These are phyloP conservation scores for Yamadazyma friedrichii DNA, from an alignment of 1,139 yeast species.

Conservation along the genomic window DNA sequence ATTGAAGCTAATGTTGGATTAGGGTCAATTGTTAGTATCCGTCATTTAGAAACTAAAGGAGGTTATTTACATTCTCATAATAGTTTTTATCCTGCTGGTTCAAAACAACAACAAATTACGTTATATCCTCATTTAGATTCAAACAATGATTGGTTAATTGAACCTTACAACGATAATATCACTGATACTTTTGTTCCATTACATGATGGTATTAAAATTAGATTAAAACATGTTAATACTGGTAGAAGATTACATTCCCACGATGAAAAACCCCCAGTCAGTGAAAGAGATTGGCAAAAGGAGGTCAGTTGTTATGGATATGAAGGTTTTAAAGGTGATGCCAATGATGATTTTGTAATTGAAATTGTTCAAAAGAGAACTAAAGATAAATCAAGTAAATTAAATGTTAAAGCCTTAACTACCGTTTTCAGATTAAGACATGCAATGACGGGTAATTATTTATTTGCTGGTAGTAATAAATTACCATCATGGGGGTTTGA, in stretches of 20 bases:
- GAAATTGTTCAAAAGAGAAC: conserved; percentile 72
- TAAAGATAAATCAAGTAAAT: conserved; percentile 56
- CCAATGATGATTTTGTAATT: conserved; percentile 90
- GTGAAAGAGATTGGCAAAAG: conserved; percentile 93
- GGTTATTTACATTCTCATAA: conserved; percentile 95
- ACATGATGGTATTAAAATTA: conserved; percentile 73
- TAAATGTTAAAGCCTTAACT: conserved; percentile 70
- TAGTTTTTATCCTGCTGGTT: conserved; percentile 84
- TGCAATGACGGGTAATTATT: conserved; percentile 83
- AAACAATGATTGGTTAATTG: conserved; percentile 85
- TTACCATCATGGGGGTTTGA: conserved; percentile 96
- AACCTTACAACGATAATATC: conserved; percentile 57
- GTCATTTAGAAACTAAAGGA: conserved; percentile 85
- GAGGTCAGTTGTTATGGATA: conserved; percentile 92
- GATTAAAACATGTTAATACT: conserved; percentile 69
- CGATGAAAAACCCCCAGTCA: conserved; percentile 90
- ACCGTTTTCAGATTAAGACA: conserved; percentile 87
- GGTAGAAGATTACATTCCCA: conserved; percentile 91
- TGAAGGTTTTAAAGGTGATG: conserved; percentile 90
- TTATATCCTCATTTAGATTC: conserved; percentile 88
- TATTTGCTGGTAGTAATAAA: conserved; percentile 82
- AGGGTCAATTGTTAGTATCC: conserved; percentile 75
- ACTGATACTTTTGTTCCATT: conserved; percentile 60
- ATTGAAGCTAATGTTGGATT: conserved; percentile 83
- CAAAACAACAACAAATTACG: conserved; percentile 93